phyloP scores from a whole-genome alignment of 1,284 basidiomycete genomes.

The Gymnopus androsaceus region DNA sequence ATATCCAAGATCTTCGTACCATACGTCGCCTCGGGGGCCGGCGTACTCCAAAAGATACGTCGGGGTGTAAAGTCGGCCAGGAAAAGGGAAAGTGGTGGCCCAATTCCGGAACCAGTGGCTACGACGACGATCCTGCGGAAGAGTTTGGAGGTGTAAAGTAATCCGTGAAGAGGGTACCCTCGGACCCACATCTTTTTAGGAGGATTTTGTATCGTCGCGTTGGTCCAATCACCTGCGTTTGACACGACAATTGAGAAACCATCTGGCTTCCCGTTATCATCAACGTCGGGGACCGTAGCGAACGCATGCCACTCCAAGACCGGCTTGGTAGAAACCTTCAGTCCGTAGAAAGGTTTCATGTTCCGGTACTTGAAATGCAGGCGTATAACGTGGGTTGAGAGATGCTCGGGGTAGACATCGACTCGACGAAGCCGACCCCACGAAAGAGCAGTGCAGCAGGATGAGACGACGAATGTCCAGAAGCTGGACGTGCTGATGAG shows the following conservation, averaged over 20 bases:
- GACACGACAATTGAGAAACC: conserved; percentile 32
- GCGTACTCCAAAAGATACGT: conserved; percentile 40
- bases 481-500: conserved; percentile 29
- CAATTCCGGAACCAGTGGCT: conserved; percentile 39
- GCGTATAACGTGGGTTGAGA: conserved; percentile 37
- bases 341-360: conserved; percentile 33
- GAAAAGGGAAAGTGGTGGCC: conserved; percentile 36
- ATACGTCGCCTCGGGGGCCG: conserved; percentile 35
- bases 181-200: conserved; percentile 39
- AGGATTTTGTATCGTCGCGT: conserved; percentile 33
- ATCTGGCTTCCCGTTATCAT: conserved; percentile 25
- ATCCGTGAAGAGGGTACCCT: conserved; percentile 37
- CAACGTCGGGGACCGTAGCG: conserved; percentile 29
- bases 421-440: conserved; percentile 35
- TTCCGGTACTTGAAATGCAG: conserved; percentile 37
- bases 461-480: conserved; percentile 38
- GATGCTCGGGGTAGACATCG: conserved; percentile 27
- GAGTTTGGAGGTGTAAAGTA: conserved; percentile 35
- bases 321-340: conserved; percentile 34
- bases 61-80: conserved; percentile 35
- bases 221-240: conserved; percentile 42
- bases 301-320: conserved; percentile 40
- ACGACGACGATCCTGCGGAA: conserved; percentile 40
- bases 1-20: conserved; percentile 34
- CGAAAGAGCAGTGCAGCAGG: conserved; percentile 31